A percentile compares a stretch with the other conserved stretches of the same genome.
Evolutionary conservation across 169 alveolate genomes (phyloP).

Genomic region (Plasmodium berghei): DNA sequence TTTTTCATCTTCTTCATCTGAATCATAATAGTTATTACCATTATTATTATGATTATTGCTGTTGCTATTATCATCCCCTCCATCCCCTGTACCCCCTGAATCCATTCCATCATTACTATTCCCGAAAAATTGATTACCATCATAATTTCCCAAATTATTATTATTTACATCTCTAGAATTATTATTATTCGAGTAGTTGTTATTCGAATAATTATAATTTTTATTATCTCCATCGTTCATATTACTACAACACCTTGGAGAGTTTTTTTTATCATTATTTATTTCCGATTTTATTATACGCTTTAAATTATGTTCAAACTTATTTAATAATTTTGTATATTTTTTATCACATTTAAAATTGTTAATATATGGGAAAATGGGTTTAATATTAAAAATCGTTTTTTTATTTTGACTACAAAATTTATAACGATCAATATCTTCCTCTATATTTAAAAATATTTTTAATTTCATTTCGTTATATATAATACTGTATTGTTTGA

Average conservation of each 20-base stretch:
- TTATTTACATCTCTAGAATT: background rate
- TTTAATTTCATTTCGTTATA: no score
- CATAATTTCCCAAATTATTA: background rate
- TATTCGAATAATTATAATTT: conserved; percentile 14
- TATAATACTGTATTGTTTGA: no score
- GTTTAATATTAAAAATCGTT: no score
- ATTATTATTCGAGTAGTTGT: background rate
- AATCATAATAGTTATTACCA: background rate
- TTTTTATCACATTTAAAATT: no score
- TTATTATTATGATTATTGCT: conserved; percentile 11
- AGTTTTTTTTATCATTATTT: no score
- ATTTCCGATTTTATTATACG: no score
- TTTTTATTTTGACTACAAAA: background rate
- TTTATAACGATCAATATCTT: conserved; percentile 6
- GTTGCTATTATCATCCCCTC: conserved; percentile 10
- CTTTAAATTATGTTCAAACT: no score
- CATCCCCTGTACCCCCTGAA: conserved; percentile 11
- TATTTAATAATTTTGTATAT: no score
- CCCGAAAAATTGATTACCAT: background rate
- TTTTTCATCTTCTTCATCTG: background rate
- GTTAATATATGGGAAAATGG: no score
- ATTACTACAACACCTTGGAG: background rate
- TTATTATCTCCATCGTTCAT: background rate
- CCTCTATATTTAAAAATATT: background rate
- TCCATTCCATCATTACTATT: background rate